A percentile compares a stretch with the other conserved stretches of the same genome.
phyloP scores from a whole-genome alignment of 2,329 filamentous ascomycete species.

The Cladosporium phlei region DNA sequence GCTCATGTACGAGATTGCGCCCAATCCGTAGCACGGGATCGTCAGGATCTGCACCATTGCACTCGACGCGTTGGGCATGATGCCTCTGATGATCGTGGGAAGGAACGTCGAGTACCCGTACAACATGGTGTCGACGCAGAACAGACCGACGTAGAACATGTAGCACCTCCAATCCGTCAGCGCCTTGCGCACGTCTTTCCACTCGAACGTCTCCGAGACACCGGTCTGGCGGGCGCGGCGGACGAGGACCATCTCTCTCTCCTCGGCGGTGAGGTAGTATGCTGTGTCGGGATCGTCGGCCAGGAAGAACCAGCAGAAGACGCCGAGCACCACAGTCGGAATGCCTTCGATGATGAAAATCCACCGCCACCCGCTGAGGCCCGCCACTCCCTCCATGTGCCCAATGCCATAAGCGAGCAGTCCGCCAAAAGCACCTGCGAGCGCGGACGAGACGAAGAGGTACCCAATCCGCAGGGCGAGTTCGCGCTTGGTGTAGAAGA shows the following conservation, averaged over 20 bases:
- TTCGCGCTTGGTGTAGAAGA: slow-evolving; percentile 72
- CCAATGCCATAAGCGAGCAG: slow-evolving; percentile 70
- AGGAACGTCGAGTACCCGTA: slow-evolving; percentile 76
- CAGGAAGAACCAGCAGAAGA: slow-evolving; percentile 50
- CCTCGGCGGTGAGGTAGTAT: slow-evolving; percentile 55
- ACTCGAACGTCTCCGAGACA: slow-evolving; percentile 49
- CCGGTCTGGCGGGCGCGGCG: slow-evolving; percentile 49
- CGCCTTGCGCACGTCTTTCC: slow-evolving; percentile 60
- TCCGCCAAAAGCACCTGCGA: slow-evolving; percentile 68
- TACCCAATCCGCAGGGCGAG: slow-evolving; percentile 69
- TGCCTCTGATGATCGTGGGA: slow-evolving; percentile 69
- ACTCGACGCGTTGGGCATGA: slow-evolving; percentile 57
- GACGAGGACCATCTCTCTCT: slow-evolving; percentile 54
- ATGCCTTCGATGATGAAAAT: slow-evolving; percentile 62
- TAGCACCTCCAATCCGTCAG: slow-evolving; percentile 73
- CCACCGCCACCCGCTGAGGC: slow-evolving; percentile 66
- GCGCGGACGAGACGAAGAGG: slow-evolving; percentile 65
- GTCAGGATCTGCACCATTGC: slow-evolving; percentile 70
- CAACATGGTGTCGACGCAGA: slow-evolving; percentile 72
- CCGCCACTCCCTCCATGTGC: slow-evolving; percentile 63
- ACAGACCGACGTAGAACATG: slow-evolving; percentile 64
- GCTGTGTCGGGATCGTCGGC: slow-evolving; percentile 64
- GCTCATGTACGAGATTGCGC: slow-evolving; percentile 63
- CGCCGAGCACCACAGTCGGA: slow-evolving; percentile 51
- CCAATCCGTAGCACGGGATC: slow-evolving; percentile 71